Conservation (phyloP, 208 protist genomes). For the Crithidia thermophila region DNA sequence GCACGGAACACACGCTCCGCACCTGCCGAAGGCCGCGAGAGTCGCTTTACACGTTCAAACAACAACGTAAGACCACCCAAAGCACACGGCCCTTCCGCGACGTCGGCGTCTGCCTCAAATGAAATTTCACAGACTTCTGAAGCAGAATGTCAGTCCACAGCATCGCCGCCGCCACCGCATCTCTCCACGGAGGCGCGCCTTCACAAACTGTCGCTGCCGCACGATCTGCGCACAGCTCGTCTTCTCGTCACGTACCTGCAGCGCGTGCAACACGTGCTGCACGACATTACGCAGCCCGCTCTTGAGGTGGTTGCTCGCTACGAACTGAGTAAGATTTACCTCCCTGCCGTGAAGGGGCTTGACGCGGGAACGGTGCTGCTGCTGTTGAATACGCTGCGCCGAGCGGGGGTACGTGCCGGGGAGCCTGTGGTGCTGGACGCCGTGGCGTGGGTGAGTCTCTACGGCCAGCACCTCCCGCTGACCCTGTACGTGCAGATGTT, state of each 20-base stretch:
- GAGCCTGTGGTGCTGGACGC: conserved; percentile 48
- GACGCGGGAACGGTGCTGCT: conserved; percentile 44
- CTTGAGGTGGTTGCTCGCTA: neutral
- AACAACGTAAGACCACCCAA: too few species aligned
- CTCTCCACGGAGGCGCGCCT: neutral
- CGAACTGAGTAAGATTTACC: conserved; percentile 21
- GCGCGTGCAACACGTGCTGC: conserved; percentile 16
- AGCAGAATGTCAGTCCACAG: too few species aligned
- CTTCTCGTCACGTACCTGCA: conserved; percentile 11
- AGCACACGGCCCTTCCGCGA: too few species aligned
- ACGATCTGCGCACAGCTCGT: neutral
- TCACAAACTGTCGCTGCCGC: neutral
- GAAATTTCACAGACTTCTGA: too few species aligned
- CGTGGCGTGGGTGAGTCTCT: conserved; percentile 41
- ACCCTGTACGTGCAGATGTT: neutral
- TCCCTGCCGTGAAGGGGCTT: conserved; percentile 39
- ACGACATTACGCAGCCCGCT: neutral
- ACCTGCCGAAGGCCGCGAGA: too few species aligned
- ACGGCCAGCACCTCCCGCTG: neutral
- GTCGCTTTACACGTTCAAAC: neutral
- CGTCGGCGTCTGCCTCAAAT: too few species aligned
- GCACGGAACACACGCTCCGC: too few species aligned
- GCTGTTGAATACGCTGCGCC: conserved; percentile 43
- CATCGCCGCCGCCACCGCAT: too few species aligned
- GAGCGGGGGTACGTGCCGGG: conserved; percentile 25